Conservation (phyloP, 192 early-diverging fungal species). For the Polychytrium aggregatum region DNA sequence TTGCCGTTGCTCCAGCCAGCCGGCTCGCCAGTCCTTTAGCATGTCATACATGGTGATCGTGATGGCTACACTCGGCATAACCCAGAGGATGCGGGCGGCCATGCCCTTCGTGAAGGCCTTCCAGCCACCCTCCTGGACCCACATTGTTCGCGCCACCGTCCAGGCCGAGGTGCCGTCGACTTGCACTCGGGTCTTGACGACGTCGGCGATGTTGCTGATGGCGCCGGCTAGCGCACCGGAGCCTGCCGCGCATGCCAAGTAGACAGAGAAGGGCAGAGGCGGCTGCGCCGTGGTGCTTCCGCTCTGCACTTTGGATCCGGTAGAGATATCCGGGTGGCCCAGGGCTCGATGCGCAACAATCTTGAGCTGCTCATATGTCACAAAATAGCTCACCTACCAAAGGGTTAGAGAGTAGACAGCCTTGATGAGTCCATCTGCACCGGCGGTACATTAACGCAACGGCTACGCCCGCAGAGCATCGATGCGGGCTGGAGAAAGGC, state of each 20-base stretch:
- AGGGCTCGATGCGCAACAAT: no score
- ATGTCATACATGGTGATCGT: conserved; percentile 64
- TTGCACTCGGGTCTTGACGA: conserved; percentile 78
- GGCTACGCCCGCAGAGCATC: no score
- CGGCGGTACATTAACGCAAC: no score
- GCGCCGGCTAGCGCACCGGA: conserved; percentile 45
- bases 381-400: conserved; percentile 45
- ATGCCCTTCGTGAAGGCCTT: conserved; percentile 56
- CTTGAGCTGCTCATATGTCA: conserved; percentile 54
- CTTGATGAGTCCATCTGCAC: no score
- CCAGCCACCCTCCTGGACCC: conserved; percentile 36
- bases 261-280: conserved; percentile 39
- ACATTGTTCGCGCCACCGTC: conserved; percentile 15
- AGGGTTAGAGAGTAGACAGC: background rate
- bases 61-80: conserved; percentile 55
- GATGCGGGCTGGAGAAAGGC: no score
- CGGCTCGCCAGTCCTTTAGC: conserved; percentile 37
- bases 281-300: background rate
- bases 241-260: conserved; percentile 47
- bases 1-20: no score
- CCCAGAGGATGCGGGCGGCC: conserved; percentile 55
- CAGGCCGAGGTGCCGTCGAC: conserved; percentile 12
- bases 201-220: conserved; percentile 57
- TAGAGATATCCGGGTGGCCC: no score
- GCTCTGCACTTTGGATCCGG: no score